These are phyloP conservation scores for Pichia gijzeniarum DNA, from an alignment of 805 yeast species.

Conservation along the genomic window DNA sequence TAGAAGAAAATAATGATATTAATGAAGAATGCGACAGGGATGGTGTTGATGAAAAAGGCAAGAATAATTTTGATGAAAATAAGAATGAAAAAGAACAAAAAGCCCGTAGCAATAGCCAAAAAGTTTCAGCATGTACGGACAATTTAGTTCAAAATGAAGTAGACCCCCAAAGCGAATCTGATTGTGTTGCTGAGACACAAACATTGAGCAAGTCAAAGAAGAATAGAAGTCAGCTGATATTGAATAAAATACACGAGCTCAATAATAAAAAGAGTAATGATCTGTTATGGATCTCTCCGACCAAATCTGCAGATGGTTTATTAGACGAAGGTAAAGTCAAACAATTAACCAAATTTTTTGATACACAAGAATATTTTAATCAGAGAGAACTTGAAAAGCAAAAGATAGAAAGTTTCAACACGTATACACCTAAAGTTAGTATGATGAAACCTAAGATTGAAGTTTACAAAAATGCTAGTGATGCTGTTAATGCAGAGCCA, in stretches of 20 bases:
- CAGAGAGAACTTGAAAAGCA: slow-evolving; percentile 75
- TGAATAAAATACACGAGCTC: slow-evolving; percentile 13
- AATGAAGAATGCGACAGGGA: too few relatives aligned
- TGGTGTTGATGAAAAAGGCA: too few relatives aligned
- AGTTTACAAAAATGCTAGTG: slow-evolving; percentile 79
- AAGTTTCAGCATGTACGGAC: neutral
- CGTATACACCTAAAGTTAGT: slow-evolving; percentile 67
- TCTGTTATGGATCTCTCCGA: slow-evolving; percentile 17
- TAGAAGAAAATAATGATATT: too few relatives aligned
- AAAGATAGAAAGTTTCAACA: slow-evolving; percentile 46
- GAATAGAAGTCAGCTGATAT: slow-evolving; percentile 16
- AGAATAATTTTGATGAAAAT: slow-evolving; percentile 1
- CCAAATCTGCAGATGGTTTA: slow-evolving; percentile 17
- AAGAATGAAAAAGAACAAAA: neutral
- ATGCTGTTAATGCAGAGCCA: slow-evolving; percentile 49
- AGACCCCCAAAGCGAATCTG: neutral
- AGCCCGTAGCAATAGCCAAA: too few relatives aligned
- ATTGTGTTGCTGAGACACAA: neutral
- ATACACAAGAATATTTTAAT: slow-evolving; percentile 78
- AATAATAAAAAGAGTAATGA: slow-evolving; percentile 12
- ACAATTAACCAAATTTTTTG: slow-evolving; percentile 60
- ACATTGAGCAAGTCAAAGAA: slow-evolving; percentile 15
- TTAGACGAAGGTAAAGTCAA: slow-evolving; percentile 43
- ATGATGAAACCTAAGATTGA: slow-evolving; percentile 85
- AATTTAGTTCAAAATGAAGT: slow-evolving; percentile 6